These are phyloP conservation scores for Apiospora hydei DNA, from an alignment of 2,329 filamentous ascomycete genomes.

Conservation along the genomic window DNA sequence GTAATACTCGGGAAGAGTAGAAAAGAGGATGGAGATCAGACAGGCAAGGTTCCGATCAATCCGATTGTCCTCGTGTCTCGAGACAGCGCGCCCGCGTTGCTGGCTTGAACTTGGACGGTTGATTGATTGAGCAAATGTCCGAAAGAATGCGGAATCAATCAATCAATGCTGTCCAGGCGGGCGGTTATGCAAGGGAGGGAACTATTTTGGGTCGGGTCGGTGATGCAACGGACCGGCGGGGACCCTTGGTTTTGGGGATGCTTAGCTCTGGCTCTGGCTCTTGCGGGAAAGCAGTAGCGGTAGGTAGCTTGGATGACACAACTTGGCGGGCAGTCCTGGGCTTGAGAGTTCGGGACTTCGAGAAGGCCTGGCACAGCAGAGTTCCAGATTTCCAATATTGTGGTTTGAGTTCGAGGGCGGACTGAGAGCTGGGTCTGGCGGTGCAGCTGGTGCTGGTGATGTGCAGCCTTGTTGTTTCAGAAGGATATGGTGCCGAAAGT, in stretches of 20 bases:
- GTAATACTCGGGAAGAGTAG: not conserved
- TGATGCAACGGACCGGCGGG: constrained; percentile 1
- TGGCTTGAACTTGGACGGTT: not conserved
- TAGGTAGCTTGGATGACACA: not conserved
- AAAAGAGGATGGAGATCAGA: not conserved
- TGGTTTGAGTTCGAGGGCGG: not conserved
- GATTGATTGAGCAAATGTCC: not conserved
- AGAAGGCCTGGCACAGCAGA: constrained; percentile 15
- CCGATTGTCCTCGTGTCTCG: not conserved
- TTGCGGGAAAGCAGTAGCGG: not conserved
- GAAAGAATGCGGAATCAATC: constrained; percentile 4
- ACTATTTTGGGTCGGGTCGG: constrained; percentile 18
- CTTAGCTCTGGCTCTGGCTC: not conserved
- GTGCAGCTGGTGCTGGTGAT: not conserved
- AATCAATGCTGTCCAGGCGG: not conserved
- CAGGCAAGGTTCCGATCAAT: not conserved
- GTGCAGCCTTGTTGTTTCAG: constrained; percentile 18
- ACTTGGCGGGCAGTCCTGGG: not conserved
- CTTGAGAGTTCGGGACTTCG: constrained; percentile 9
- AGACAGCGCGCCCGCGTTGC: not conserved
- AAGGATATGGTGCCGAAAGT: not conserved
- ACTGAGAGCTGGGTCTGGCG: not conserved
- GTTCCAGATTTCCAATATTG: constrained; percentile 5
- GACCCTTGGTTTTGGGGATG: not conserved
- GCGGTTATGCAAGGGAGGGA: constrained; percentile 19